Evolutionary conservation across 1,284 basidiomycete species (phyloP).

Genomic region (Leccinum solheimii): DNA sequence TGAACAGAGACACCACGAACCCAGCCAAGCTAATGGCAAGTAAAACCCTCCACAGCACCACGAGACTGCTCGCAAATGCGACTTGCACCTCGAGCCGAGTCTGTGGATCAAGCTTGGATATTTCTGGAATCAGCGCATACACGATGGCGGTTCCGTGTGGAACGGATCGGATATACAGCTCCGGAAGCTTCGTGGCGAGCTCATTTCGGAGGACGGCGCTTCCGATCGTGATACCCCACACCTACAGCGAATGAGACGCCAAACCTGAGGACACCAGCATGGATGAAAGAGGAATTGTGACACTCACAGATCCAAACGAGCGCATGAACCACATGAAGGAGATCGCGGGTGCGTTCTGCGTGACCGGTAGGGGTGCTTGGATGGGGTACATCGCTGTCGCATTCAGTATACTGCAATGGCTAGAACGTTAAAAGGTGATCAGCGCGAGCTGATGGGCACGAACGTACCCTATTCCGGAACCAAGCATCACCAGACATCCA

Average conservation of each 20-base stretch:
- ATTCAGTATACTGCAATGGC: neutral
- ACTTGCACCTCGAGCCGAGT: too few species aligned
- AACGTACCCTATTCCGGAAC: neutral
- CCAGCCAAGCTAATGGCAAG: too few species aligned
- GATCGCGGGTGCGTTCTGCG: slow-evolving; percentile 27
- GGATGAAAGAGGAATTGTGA: neutral
- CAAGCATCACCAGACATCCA: too few species aligned
- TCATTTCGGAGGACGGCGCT: slow-evolving; percentile 22
- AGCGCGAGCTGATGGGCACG: neutral
- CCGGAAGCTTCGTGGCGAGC: slow-evolving; percentile 6
- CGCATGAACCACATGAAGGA: slow-evolving; percentile 32
- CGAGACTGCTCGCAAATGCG: too few species aligned
- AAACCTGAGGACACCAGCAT: neutral
- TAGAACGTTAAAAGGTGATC: neutral
- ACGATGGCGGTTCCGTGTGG: neutral
- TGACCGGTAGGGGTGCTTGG: slow-evolving; percentile 32
- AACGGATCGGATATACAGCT: neutral
- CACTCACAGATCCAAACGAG: slow-evolving; percentile 22
- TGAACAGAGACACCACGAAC: too few species aligned
- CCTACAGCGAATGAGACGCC: neutral
- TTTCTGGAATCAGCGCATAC: slow-evolving; percentile 18
- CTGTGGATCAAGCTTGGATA: slow-evolving; percentile 1
- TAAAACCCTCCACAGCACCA: too few species aligned
- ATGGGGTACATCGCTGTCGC: slow-evolving; percentile 32
- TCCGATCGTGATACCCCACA: too few species aligned